Evolutionary conservation across 2,329 filamentous ascomycete species (phyloP), one percentile per base, ranked within the genome.

Genomic region (Cladosporium sp.): DNA sequence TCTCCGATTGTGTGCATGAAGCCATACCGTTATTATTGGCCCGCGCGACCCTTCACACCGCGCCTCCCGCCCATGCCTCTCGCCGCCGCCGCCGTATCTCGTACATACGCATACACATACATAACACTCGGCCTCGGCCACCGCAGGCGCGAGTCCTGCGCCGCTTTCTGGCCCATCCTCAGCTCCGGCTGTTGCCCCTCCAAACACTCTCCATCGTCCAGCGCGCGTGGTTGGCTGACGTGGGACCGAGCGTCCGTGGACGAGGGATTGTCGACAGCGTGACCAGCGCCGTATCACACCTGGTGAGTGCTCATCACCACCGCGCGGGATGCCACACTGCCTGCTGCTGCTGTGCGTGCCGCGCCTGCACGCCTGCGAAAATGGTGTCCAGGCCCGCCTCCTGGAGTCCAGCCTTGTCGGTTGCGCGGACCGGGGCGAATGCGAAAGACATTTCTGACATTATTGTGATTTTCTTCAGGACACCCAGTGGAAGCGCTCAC

Each of bases 1-100:
- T 37, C 35, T 49, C 46, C 46, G 46, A 49, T 49, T 49, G 35
- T 49, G 34, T 50, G 48, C 48, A 50, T 43, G 40, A 43, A 34
- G 40, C 3, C 11, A 50, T 43, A 50, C 48, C 48, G 22, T 28
- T 28, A 43, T 50, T 50, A 37, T 50, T 50, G 48, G 48, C 48
- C 38, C 46, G 46, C 46, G 38, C 46, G 34, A 13, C 37, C 40
- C 40, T 42, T 42, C 19, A 28, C 46, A 41, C 38, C 14, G 46
- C 38, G 46, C 46, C 35, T 38, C 19, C 34, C 34, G 34, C 34
- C 34, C n/a, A 35, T 11, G 10, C 34, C 34, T 4, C 9, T 35
- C n/a, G 6, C 7, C 34, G 10, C 9, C 33, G 9, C n/a, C 35
- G 8, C 11, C 10, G 13, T 38, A 14, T 14, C 35, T 13, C 16